A percentile compares a stretch with the other conserved stretches of the same genome.
phyloP scores from a whole-genome alignment of 108 stramenopile genomes.

The Mayamaea pseudoterrestris region DNA sequence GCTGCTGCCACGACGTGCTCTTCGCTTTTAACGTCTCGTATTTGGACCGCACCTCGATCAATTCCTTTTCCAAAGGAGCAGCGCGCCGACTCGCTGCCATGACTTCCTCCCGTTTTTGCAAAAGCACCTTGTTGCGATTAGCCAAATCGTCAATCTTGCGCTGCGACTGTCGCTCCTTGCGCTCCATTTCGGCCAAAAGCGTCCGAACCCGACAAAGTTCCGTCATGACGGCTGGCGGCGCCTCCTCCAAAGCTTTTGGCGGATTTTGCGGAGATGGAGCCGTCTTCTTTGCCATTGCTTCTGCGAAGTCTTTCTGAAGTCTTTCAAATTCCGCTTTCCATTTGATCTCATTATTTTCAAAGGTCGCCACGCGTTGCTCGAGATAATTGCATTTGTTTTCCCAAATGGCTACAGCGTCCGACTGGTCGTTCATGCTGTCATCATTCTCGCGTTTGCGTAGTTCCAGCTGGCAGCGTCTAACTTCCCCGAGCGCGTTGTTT shows the following conservation, averaged over 20 bases:
- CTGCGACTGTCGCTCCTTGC: conserved; percentile 48
- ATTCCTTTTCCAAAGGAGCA: conserved; percentile 32
- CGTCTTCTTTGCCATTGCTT: conserved; percentile 1
- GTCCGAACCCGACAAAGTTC: conserved; percentile 43
- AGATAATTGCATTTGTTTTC: conserved; percentile 7
- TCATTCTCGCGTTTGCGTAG: conserved; percentile 11
- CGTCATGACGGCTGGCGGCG: conserved; percentile 22
- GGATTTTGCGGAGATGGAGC: neutral
- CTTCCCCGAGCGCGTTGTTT: conserved; percentile 15
- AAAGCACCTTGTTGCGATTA: conserved; percentile 21
- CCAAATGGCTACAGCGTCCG: conserved; percentile 2
- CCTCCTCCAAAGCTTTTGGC: conserved; percentile 5
- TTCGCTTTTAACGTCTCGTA: conserved; percentile 25
- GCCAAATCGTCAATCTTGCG: conserved; percentile 28
- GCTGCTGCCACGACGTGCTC: conserved; percentile 32
- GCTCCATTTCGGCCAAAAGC: conserved; percentile 57
- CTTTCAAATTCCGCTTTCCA: neutral
- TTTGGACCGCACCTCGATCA: conserved; percentile 1
- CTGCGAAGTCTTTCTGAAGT: neutral
- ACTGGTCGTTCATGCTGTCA: conserved; percentile 3
- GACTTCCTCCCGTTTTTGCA: conserved; percentile 37
- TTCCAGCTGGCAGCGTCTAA: conserved; percentile 19
- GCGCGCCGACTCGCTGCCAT: conserved; percentile 20
- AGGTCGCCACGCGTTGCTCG: conserved; percentile 1
- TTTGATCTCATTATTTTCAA: neutral